A percentile compares a stretch with the other conserved stretches of the same genome.
phyloP scores from a whole-genome alignment of 2,329 filamentous ascomycete species.

The Alternaria infectoria region DNA sequence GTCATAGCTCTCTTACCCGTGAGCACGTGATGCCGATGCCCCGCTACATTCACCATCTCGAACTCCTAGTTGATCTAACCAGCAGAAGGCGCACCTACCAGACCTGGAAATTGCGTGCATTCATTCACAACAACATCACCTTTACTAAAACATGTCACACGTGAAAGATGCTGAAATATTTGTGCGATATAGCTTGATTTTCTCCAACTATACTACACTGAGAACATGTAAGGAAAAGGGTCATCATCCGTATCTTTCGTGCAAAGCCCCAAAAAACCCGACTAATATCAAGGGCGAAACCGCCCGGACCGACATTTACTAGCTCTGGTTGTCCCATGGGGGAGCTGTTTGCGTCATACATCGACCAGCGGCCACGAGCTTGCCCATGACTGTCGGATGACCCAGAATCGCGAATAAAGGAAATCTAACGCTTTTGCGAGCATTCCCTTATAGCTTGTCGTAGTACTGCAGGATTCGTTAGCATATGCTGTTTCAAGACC shows the following conservation, averaged over 20 bases:
- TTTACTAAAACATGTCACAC: neutral
- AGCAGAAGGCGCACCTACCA: neutral
- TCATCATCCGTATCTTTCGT: constrained; percentile 45
- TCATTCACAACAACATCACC: constrained; percentile 17
- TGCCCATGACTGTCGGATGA: constrained; percentile 43
- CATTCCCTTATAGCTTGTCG: constrained; percentile 87
- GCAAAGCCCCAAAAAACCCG: constrained; percentile 37
- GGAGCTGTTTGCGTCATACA: constrained; percentile 42
- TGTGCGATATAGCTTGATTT: constrained; percentile 42
- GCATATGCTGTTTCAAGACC: constrained; percentile 41
- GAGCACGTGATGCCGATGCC: constrained; percentile 21
- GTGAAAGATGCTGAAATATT: neutral
- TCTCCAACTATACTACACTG: constrained; percentile 45
- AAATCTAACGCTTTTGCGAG: constrained; percentile 54
- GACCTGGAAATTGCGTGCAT: neutral
- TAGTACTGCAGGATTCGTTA: constrained; percentile 74
- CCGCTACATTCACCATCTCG: constrained; percentile 24
- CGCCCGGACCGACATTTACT: constrained; percentile 49
- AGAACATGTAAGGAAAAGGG: constrained; percentile 43
- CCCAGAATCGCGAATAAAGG: constrained; percentile 44
- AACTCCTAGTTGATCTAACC: neutral
- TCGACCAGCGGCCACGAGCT: constrained; percentile 44
- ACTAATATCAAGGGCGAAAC: constrained; percentile 34
- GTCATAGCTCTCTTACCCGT: constrained; percentile 20
- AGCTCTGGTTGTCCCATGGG: constrained; percentile 39